Evolutionary conservation across 2,329 filamentous ascomycete species (phyloP).

Genomic region (Monosporascus sp.): DNA sequence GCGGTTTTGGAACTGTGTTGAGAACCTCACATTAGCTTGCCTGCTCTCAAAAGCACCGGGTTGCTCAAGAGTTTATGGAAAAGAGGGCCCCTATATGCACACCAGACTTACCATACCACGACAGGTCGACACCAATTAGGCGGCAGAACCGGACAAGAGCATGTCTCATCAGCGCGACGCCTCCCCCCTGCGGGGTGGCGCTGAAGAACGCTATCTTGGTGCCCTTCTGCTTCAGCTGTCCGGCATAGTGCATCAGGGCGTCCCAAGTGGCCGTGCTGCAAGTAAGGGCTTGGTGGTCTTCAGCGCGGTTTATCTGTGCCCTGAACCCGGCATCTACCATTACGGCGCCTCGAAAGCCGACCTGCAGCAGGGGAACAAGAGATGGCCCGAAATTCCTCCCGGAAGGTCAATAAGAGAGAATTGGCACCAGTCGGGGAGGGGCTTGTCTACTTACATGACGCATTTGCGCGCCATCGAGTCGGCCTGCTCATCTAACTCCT

Average conservation of each 20-base stretch:
- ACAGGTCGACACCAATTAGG: conserved; percentile 61
- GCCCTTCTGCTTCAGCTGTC: conserved; percentile 57
- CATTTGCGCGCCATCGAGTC: conserved; percentile 78
- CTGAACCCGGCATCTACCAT: conserved; percentile 64
- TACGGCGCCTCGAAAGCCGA: conserved; percentile 63
- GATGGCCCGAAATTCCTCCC: conserved; percentile 68
- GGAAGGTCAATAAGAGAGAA: not conserved
- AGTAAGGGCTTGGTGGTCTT: conserved; percentile 52
- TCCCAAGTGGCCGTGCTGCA: conserved; percentile 61
- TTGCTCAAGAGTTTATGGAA: not conserved
- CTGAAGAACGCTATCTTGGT: conserved; percentile 74
- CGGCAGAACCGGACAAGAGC: conserved; percentile 68
- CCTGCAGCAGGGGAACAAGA: conserved; percentile 60
- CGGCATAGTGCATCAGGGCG: conserved; percentile 57
- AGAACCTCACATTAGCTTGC: conserved; percentile 5
- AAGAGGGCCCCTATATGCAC: not conserved
- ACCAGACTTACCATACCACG: conserved; percentile 58
- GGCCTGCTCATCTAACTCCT: conserved; percentile 72
- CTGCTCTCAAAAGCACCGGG: not conserved
- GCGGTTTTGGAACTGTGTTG: conserved; percentile 64
- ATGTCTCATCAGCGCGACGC: conserved; percentile 77
- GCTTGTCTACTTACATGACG: conserved; percentile 50
- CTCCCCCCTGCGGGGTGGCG: conserved; percentile 75
- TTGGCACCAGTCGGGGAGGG: not conserved
- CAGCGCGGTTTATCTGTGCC: conserved; percentile 51